Evolutionary conservation across 2,329 filamentous ascomycete genomes (phyloP).

Genomic region (Cladobotryum protrusum): DNA sequence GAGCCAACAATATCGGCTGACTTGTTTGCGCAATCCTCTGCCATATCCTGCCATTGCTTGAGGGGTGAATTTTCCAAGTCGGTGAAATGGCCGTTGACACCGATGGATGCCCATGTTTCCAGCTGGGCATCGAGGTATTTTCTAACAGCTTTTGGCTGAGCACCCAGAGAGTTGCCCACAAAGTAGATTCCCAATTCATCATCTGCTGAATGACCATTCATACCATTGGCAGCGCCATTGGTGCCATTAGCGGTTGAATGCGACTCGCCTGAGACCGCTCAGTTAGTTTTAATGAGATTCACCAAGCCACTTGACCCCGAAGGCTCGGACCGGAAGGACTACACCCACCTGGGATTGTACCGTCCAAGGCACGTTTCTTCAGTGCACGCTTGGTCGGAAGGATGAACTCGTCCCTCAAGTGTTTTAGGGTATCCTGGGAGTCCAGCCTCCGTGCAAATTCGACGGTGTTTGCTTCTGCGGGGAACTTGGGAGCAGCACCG

Average conservation of each 20-base stretch:
- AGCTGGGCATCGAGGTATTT: slow-evolving; percentile 66
- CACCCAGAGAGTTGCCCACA: slow-evolving; percentile 82
- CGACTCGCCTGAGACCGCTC: background rate
- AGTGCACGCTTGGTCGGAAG: slow-evolving; percentile 70
- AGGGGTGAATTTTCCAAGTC: slow-evolving; percentile 61
- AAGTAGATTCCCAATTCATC: slow-evolving; percentile 59
- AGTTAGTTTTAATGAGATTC: no score
- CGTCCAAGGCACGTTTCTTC: slow-evolving; percentile 53
- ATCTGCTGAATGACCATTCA: slow-evolving; percentile 22
- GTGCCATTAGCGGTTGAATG: slow-evolving; percentile 11
- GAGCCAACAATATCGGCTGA: slow-evolving; percentile 73
- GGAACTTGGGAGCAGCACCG: slow-evolving; percentile 38
- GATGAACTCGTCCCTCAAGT: slow-evolving; percentile 64
- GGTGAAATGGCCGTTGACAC: slow-evolving; percentile 77
- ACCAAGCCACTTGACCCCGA: no score
- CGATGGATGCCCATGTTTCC: slow-evolving; percentile 77
- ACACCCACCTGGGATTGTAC: slow-evolving; percentile 12
- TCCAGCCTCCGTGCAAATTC: slow-evolving; percentile 51
- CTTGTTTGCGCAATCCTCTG: slow-evolving; percentile 64
- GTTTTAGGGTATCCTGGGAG: slow-evolving; percentile 51
- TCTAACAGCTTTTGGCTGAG: slow-evolving; percentile 66
- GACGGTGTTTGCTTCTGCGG: slow-evolving; percentile 39
- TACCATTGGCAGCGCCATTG: slow-evolving; percentile 14
- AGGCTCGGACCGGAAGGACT: no score
- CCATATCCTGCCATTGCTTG: slow-evolving; percentile 70